Evolutionary conservation across 148 eudicot genomes (phyloP), one percentile per base, ranked within the genome.

Genomic region (Heliamphora exappendiculata): DNA sequence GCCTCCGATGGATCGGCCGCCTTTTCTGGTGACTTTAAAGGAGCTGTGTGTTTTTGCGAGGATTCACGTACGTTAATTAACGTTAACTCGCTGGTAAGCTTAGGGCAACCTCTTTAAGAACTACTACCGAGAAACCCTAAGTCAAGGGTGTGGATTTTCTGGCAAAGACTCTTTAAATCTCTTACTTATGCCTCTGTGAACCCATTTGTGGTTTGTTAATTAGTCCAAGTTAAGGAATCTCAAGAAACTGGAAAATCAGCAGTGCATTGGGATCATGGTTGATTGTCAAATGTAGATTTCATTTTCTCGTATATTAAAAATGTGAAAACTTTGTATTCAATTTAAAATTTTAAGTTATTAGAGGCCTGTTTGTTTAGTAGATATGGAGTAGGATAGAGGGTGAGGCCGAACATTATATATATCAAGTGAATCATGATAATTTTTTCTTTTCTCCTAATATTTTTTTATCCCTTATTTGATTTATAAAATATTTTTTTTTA

Each of bases 1-100:
- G 66, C 72, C 76, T 73, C 97, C 97, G 87, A 87, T 85, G 93
- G 88, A 90, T 90, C 83, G 89, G 97, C 91, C 97, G 88, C 78
- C 87, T 81, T 90, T 90, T 85, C 82, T 78, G 97, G 91, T 90
- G 95, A 87, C 94, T 92, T 85, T 80, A 79, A 84, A 78, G 76
- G 44, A 57, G 76, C 82, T 63, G 54, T 78, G 70, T 81, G 74
- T 78, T 53, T 73, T 44, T 63, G 67, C 54, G n/a, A 76, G 22
- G 53, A 45, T 60, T 80, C 11, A 31, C 57, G 60, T 70, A 55
- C 45, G 42, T 33, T 45, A 47, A 10, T 42, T 10, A 42, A 42
- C 8, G 5, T 10, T 67, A 36, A 59, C 37, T 33, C 17, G 78
- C 26, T 68, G 73, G 72, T 63, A 76, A 57, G 78, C 41, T 36